These are phyloP conservation scores for Draba incana DNA, from an alignment of 345 rosid genomes.

Conservation along the genomic window DNA sequence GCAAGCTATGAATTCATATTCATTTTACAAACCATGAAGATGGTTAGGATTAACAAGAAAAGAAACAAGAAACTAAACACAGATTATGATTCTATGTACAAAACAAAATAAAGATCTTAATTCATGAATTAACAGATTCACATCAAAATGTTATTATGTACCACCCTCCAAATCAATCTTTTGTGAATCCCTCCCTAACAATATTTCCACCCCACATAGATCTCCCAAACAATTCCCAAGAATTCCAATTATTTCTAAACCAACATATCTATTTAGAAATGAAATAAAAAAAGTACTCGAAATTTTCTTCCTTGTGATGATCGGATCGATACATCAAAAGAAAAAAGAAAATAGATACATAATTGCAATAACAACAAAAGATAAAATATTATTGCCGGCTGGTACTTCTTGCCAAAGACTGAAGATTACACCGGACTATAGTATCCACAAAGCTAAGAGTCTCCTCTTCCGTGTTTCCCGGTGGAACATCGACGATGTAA, in stretches of 20 bases:
- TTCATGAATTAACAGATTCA: slow-evolving; percentile 12
- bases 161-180: slow-evolving; percentile 5
- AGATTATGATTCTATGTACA: neutral
- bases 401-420: slow-evolving; percentile 60
- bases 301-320: slow-evolving; percentile 11
- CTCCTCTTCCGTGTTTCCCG: slow-evolving; percentile 83
- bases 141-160: slow-evolving; percentile 19
- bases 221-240: slow-evolving; percentile 23
- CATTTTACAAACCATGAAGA: slow-evolving; percentile 12
- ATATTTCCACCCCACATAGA: slow-evolving; percentile 13
- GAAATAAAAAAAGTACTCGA: slow-evolving; percentile 14
- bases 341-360: slow-evolving; percentile 27
- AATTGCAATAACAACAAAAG: slow-evolving; percentile 3
- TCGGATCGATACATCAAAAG: slow-evolving; percentile 28
- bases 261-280: neutral
- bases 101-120: neutral
- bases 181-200: slow-evolving; percentile 18
- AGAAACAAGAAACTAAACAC: neutral
- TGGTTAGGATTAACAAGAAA: neutral
- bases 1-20: slow-evolving; percentile 8
- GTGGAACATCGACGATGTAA: slow-evolving; percentile 75
- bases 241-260: slow-evolving; percentile 25
- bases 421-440: slow-evolving; percentile 84
- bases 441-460: slow-evolving; percentile 73
- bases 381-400: slow-evolving; percentile 23